Base-by-base conservation (phyloP, 495 filamentous ascomycete species). In the Aspergillus indologenus region DNA sequence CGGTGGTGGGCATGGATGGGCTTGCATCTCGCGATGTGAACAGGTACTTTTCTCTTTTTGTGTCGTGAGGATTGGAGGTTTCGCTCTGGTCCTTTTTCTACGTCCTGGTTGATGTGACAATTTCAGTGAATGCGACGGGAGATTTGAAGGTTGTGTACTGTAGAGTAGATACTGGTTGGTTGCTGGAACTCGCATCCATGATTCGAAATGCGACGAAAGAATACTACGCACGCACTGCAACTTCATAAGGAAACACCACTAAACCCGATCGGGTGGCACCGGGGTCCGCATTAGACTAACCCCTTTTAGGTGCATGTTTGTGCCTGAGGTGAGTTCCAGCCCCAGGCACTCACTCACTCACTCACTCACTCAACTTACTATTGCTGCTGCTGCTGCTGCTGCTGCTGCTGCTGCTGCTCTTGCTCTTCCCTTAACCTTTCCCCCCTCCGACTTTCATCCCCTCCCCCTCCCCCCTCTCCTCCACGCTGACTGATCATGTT, bases 11-110 rank as follows among this genome's bases (percentile, higher is more conserved):
- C 54, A 57, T 53, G 56, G 59, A 42, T 63, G 48, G 61, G 58
- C 47, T 56, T 61, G 59, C 64, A 65, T 66, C 55, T 61, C 64
- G 60, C 60, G 61, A 58, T 73, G 68, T 73, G 65, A 66, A 74
- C 73, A 71, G 48, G 61, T 60, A 56, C 47, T 26, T 24, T 50
- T 29, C 9, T 45, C 54, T 61, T 47, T 49, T 56, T 51, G 26
- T 9, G 3, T 29, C 9, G 4, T 29, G 4, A 4, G 9, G 3
- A 3, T 29, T 29, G 3, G 26, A 4, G 3, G 4, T 46, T 63
- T 55, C 57, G 47, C 53, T 58, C 53, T 61, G 17, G 53, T 56
- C 18, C 24, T 60, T 52, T 34, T 40, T 15, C 51, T 42, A 56
- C 18, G 45, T 50, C 50, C 31, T 46, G 19, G 52, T n/a, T 46